A percentile compares a stretch with the other conserved stretches of the same genome.
phyloP scores from a whole-genome alignment of 1,284 basidiomycete genomes.

The Cutaneotrichosporon sp. region DNA sequence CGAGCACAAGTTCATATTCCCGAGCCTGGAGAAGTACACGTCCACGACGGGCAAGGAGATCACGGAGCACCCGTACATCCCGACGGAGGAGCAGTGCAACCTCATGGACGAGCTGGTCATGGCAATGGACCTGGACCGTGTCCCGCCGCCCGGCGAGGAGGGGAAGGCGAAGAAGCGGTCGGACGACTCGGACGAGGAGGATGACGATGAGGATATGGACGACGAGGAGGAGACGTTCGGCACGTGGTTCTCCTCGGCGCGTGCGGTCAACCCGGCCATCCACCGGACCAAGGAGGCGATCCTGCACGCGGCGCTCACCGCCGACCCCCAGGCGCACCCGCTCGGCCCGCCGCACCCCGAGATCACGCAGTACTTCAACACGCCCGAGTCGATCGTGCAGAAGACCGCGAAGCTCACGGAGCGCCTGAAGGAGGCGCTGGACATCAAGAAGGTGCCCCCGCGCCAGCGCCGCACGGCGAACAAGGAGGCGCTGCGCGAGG shows the following conservation, averaged over 20 bases:
- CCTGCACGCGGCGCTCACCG: conserved; percentile 77
- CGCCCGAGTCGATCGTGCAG: conserved; percentile 69
- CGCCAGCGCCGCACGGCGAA: conserved; percentile 58
- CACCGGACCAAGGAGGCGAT: conserved; percentile 91
- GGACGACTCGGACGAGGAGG: conserved; percentile 2
- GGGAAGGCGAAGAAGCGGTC: too few relatives aligned
- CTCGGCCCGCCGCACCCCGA: conserved; percentile 83
- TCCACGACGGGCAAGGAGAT: conserved; percentile 74
- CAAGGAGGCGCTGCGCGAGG: conserved; percentile 38
- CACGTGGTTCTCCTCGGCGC: conserved; percentile 72
- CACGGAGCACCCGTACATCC: conserved; percentile 75
- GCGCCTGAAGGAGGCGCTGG: conserved; percentile 66
- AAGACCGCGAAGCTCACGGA: conserved; percentile 62
- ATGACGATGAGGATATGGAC: conserved; percentile 17
- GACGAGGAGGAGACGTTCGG: conserved; percentile 21
- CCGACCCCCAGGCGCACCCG: conserved; percentile 70
- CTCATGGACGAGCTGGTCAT: conserved; percentile 87
- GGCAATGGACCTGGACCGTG: conserved; percentile 78
- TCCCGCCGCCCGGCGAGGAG: conserved; percentile 69
- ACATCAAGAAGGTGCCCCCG: conserved; percentile 61
- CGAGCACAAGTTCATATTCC: conserved; percentile 80
- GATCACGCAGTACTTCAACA: conserved; percentile 76
- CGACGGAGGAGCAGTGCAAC: conserved; percentile 72
- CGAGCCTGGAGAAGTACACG: conserved; percentile 72
- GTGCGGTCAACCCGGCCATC: conserved; percentile 84